Evolutionary conservation across 208 protist species (phyloP).

Genomic region (Acanthamoeba sp.): DNA sequence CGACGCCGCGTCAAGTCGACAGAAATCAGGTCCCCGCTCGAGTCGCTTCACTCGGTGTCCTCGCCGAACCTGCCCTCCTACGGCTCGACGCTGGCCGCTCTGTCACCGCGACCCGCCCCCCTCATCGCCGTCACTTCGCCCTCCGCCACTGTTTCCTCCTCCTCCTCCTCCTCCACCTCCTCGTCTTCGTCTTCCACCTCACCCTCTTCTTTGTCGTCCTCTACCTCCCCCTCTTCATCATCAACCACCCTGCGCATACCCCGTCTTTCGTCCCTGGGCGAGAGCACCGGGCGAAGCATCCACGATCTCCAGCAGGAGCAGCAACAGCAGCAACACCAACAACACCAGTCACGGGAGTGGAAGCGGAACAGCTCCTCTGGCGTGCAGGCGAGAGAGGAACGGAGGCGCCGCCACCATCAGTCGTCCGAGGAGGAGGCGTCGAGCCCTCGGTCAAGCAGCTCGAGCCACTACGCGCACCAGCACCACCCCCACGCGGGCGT

Average conservation of each 20-base stretch:
- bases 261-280: not conserved
- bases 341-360: not conserved
- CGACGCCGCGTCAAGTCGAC: not conserved
- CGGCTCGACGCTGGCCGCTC: not conserved
- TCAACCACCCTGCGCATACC: not conserved
- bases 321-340: not conserved
- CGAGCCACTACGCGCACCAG: not conserved
- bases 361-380: not conserved
- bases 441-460: not conserved
- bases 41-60: not conserved
- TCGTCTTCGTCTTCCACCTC: not conserved
- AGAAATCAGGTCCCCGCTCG: not conserved
- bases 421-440: not conserved
- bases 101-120: not conserved
- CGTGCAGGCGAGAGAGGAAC: not conserved
- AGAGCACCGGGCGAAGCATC: slow-evolving; percentile 20
- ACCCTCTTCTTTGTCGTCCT: not conserved
- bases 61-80: not conserved
- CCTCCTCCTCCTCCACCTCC: not conserved
- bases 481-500: not conserved
- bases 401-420: not conserved
- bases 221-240: not conserved
- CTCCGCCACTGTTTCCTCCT: not conserved
- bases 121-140: not conserved
- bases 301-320: not conserved